Percentiles rank a stretch among this genome's conserved stretches.
Conservation (phyloP, 2,329 filamentous ascomycete species). For the Venturia aucupariae region DNA sequence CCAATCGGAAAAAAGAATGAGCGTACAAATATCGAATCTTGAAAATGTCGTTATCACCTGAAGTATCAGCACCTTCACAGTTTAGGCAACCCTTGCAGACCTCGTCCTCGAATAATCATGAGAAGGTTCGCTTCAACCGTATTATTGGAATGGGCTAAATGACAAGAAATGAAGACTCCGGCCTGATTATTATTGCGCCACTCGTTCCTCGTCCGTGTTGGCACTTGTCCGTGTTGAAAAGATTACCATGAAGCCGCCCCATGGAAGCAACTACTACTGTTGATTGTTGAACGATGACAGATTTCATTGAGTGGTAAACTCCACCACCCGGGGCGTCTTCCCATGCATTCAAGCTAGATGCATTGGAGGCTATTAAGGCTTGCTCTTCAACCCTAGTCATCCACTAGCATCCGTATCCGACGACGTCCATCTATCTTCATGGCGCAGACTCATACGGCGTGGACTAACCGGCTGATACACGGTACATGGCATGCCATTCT, state of each 20-base stretch:
- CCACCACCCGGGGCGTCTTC: background rate
- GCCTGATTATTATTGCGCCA: background rate
- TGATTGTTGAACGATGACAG: constrained; percentile 3
- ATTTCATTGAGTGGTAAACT: background rate
- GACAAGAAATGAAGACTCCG: background rate
- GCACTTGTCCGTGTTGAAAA: too few species aligned
- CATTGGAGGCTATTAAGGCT: background rate
- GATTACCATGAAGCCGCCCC: background rate
- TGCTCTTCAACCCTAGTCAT: background rate
- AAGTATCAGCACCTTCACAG: background rate
- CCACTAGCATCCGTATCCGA: background rate
- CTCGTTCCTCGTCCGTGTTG: background rate
- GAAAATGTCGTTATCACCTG: background rate
- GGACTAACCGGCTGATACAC: too few species aligned
- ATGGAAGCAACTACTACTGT: background rate
- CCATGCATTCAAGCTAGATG: background rate
- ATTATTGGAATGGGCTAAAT: background rate
- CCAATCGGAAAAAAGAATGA: background rate
- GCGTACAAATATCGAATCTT: background rate
- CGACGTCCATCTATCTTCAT: background rate
- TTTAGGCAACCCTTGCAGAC: background rate
- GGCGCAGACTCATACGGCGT: background rate
- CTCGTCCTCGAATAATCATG: too few species aligned
- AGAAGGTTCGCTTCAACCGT: background rate
- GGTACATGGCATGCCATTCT: background rate